Percentiles rank a stretch among this genome's conserved stretches.
Evolutionary conservation across 2,329 filamentous ascomycete species (phyloP).

Genomic region (Cercospora beticola): DNA sequence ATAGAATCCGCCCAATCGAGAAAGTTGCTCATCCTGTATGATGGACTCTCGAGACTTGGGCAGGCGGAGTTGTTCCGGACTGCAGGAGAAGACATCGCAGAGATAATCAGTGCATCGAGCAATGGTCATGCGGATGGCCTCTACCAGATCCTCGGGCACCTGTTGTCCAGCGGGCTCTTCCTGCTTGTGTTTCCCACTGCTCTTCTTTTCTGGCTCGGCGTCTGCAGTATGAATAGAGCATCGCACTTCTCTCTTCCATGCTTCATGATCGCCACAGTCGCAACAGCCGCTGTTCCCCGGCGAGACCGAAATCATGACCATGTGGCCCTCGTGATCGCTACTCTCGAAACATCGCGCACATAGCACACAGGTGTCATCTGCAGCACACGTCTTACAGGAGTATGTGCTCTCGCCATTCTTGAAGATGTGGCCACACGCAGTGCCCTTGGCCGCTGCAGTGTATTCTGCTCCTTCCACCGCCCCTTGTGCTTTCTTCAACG

Average conservation of each 20-base stretch:
- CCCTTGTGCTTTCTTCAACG: conserved; percentile 82
- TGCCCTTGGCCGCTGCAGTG: conserved; percentile 84
- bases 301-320: conserved; percentile 84
- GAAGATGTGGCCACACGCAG: conserved; percentile 96
- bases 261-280: conserved; percentile 94
- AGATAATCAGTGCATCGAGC: conserved; percentile 86
- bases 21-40: conserved; percentile 74
- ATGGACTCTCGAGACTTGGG: conserved; percentile 82
- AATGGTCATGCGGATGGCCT: conserved; percentile 81
- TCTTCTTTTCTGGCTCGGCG: conserved; percentile 31
- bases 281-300: conserved; percentile 93
- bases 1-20: conserved; percentile 73
- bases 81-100: conserved; percentile 96
- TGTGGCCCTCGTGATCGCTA: conserved; percentile 90
- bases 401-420: conserved; percentile 92
- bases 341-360: conserved; percentile 93
- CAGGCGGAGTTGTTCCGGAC: conserved; percentile 87
- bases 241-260: conserved; percentile 82
- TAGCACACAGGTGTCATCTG: conserved; percentile 92
- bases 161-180: conserved; percentile 34
- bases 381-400: conserved; percentile 87
- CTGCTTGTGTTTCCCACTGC: conserved; percentile 59
- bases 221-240: conserved; percentile 83
- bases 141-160: conserved; percentile 72
- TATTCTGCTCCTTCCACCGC: conserved; percentile 95